Base-by-base conservation (phyloP, 306 rosid species). In the Sicyos edulis region DNA sequence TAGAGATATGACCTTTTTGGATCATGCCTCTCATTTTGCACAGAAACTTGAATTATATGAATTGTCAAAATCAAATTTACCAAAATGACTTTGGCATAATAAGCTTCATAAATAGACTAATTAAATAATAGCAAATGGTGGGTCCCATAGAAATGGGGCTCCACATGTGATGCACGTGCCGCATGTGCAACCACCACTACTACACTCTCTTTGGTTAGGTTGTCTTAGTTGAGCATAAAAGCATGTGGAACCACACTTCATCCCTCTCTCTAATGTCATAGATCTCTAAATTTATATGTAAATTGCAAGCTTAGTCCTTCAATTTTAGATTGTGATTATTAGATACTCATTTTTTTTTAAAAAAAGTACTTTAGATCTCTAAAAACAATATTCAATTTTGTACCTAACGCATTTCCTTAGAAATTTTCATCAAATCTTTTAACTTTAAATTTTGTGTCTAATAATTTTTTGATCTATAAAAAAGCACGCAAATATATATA, bases 171-270 rank as follows among this genome's bases (percentile, higher is more conserved):
- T 19, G 82, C 91, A 88, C 83, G 85, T 91, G 91, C 75, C 74
- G 78, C 89, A 87, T 83, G 91, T 84, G 92, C 83, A 83, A 80
- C 73, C 80, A 74, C 76, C 44, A 75, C 74, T 72, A 32, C 2
- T 32, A 32, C 37, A 32, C 37, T 32, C 37, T 32, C 37, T 32
- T 32, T 32, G 20, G 44, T 83, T 79, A 79, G 84, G 74, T 75
- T 83, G 86, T 74, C 65, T 78, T 32, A 32, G 37, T 32, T 32
- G 70, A 44, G 88, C 83, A 81, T 76, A 78, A 78, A 54, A n/a
- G 45, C 81, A 91, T 81, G 89, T 91, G 92, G 55, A 59, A 20
- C 37, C 37, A 32, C 87, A 79, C 78, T 75, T 79, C 79, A 21
- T 70, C 50, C 75, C 74, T 75, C 60, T 78, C 74, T 73, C 75